Evolutionary conservation across 805 yeast genomes (phyloP).

Genomic region (Blastobotrys parvus): DNA sequence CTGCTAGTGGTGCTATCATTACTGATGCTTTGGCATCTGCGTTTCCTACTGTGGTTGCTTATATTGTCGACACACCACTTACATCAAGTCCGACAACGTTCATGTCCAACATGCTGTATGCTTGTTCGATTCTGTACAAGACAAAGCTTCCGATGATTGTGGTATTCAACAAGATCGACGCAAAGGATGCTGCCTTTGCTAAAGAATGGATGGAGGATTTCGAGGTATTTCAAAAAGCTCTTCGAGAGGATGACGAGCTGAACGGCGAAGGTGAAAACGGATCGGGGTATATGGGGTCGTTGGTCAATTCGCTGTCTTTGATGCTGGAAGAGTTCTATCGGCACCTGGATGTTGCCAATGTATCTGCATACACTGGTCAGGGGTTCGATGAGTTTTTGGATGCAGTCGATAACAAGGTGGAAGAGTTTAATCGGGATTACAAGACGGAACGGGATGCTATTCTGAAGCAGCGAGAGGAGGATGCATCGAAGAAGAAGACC

Average conservation of each 20-base stretch:
- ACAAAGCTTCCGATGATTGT: conserved; percentile 94
- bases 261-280: conserved; percentile 50
- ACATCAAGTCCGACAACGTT: conserved; percentile 92
- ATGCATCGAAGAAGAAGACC: conserved; percentile 64
- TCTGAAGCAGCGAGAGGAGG: conserved; percentile 63
- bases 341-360: conserved; percentile 85
- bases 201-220: conserved; percentile 97
- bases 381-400: conserved; percentile 87
- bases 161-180: conserved; percentile 94
- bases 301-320: conserved; percentile 89
- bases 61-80: conserved; percentile 94
- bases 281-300: conserved; percentile 88
- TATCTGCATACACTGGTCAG: conserved; percentile 84
- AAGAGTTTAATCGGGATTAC: conserved; percentile 78
- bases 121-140: conserved; percentile 93
- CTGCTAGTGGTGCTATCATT: conserved; percentile 93
- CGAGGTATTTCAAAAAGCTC: conserved; percentile 78
- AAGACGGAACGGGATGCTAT: conserved; percentile 80
- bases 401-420: conserved; percentile 80
- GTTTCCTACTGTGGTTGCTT: conserved; percentile 92
- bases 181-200: conserved; percentile 75
- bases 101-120: conserved; percentile 96
- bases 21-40: conserved; percentile 95
- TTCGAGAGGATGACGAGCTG: conserved; percentile 56
- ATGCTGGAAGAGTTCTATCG: conserved; percentile 95